Percentiles rank a stretch among this genome's conserved stretches.
Evolutionary conservation across 2,329 filamentous ascomycete genomes (phyloP).

Genomic region (Diaporthe humulicola): DNA sequence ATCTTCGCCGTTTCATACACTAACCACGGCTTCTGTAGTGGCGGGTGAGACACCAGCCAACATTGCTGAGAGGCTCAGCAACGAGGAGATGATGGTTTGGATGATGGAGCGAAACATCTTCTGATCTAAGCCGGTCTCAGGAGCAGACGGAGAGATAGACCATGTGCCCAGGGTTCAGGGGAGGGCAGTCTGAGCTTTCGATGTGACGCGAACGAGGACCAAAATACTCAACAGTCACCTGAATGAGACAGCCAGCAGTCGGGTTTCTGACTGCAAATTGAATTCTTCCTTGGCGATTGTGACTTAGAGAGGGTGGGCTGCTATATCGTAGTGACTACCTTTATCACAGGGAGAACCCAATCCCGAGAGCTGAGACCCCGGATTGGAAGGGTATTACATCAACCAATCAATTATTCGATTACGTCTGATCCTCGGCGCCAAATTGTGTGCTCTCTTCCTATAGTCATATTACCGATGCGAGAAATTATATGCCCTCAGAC

Average conservation of each 20-base stretch:
- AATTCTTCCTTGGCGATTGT: not conserved
- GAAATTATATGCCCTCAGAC: not conserved
- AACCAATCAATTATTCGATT: not conserved
- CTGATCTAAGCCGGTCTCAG: not conserved
- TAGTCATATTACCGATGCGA: not conserved
- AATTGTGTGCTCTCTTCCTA: no score
- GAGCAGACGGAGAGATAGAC: not conserved
- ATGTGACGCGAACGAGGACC: not conserved
- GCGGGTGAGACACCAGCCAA: not conserved
- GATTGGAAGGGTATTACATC: not conserved
- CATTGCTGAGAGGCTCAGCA: not conserved
- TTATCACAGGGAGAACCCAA: not conserved
- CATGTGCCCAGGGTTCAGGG: not conserved
- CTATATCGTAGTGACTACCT: not conserved
- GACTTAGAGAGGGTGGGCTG: not conserved
- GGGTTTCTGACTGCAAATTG: not conserved
- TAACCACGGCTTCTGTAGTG: not conserved
- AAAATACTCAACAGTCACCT: not conserved
- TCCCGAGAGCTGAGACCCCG: not conserved
- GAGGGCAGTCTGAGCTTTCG: not conserved
- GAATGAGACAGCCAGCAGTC: not conserved
- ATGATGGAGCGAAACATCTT: not conserved
- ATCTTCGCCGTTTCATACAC: not conserved
- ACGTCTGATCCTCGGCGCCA: not conserved
- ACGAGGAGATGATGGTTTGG: slow-evolving; percentile 11